A percentile compares a stretch with the other conserved stretches of the same genome.
phyloP scores from a whole-genome alignment of 768 basidiomycete species.

The Psilocybe tampanensis region DNA sequence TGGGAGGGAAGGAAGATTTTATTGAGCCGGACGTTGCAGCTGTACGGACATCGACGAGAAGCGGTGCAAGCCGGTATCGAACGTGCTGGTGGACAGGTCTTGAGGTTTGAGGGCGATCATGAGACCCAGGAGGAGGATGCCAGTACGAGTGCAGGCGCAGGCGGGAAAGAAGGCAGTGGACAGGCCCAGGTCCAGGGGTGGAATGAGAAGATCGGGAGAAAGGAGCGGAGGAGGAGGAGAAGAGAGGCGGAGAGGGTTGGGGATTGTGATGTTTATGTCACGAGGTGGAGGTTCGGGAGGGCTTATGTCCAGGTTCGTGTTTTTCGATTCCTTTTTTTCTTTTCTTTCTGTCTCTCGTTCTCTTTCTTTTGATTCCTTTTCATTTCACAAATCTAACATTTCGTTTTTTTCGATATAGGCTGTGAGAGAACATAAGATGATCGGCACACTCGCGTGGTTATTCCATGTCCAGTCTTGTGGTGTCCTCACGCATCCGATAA shows the following conservation, averaged over 20 bases:
- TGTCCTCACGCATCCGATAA: constrained; percentile 60
- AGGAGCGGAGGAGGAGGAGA: constrained; percentile 22
- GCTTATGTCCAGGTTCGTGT: constrained; percentile 64
- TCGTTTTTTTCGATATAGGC: constrained; percentile 41
- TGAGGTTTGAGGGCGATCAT: constrained; percentile 29
- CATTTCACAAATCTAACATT: background rate
- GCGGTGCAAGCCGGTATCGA: constrained; percentile 63
- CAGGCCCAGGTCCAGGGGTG: constrained; percentile 9
- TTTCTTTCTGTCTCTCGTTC: background rate
- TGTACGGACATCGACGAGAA: constrained; percentile 47
- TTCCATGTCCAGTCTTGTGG: constrained; percentile 75
- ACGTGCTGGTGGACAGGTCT: constrained; percentile 49
- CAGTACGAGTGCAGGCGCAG: constrained; percentile 1
- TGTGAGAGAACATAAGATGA: constrained; percentile 51
- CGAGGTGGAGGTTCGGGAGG: constrained; percentile 65
- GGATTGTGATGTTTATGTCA: constrained; percentile 74
- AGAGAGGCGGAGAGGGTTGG: constrained; percentile 44
- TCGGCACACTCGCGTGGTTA: constrained; percentile 85
- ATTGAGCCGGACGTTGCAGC: constrained; percentile 59
- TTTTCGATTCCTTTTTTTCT: background rate
- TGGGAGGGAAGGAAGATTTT: constrained; percentile 67
- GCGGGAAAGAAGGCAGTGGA: constrained; percentile 12
- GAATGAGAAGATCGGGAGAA: constrained; percentile 9
- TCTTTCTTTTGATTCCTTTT: background rate
- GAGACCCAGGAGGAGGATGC: constrained; percentile 9